Evolutionary conservation across 768 basidiomycete species (phyloP), one percentile per base, ranked within the genome.

Genomic region (Mycena leptocephala): DNA sequence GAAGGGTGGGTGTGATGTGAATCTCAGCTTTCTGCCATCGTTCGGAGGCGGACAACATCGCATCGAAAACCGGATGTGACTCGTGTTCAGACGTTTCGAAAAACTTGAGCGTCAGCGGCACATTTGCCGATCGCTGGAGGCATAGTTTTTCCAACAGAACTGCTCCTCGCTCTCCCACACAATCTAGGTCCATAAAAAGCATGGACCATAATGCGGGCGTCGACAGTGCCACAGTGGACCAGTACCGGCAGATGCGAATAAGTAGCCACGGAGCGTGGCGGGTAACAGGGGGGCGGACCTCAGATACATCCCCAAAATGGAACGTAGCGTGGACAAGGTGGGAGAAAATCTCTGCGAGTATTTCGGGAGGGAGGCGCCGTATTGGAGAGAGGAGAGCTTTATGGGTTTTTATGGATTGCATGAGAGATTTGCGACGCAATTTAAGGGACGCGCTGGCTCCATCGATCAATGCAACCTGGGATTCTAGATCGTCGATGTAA

Each of bases 261-360:
- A 75, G 11, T 18, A 70, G 7, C 74, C 74, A 75, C 0, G 68
- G 74, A 26, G 74, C 74, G 5, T 64, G 53, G 9, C 48, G 26
- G 28, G 61, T 26, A 3, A 28, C 22, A n/a, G 63, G 53, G 3
- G 24, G 62, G 4, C 6, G 6, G 4, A 59, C 43, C 33, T 67
- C 56, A 30, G 72, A 74, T 13, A 58, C 66, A 14, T 72, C 62
- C 26, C 62, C 53, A 16, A 67, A 62, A 35, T 28, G 28, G 26
- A 46, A 70, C 28, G 51, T 26, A 1, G 67, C 41, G 3, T 26
- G 14, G 11, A 64, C 59, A 41, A 43, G 24, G 20, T 51, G 28
- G 18, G 24, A 39, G 37, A 69, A 74, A 9, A 73, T 73, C 13
- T 67, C 64, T 16, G 28, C 55, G 22, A 73, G 63, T 5, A 67